Percentiles rank a stretch among this genome's conserved stretches.
These are phyloP conservation scores for Coniochaeta sp. DNA, from an alignment of 2,329 filamentous ascomycete species.

Conservation along the genomic window DNA sequence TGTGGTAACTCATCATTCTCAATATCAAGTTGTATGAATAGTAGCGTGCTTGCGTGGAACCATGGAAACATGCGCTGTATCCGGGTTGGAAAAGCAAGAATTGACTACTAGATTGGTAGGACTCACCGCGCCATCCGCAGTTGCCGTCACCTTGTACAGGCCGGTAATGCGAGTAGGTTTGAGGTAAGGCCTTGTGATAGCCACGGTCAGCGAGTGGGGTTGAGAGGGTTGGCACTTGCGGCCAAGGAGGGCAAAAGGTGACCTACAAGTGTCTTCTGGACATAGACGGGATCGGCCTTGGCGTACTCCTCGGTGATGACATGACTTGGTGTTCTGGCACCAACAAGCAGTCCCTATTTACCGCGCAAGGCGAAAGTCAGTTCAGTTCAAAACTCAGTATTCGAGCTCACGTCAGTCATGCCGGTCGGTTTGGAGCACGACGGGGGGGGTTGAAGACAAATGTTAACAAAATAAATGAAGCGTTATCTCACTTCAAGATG, in stretches of 20 bases:
- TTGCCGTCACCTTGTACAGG: constrained; percentile 88
- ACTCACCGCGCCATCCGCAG: constrained; percentile 94
- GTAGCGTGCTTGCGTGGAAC: no score
- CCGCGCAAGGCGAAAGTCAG: neutral
- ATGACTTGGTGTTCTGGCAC: constrained; percentile 67
- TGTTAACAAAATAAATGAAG: neutral
- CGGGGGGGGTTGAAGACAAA: no score
- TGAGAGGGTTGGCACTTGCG: constrained; percentile 2
- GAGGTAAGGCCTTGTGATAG: constrained; percentile 60
- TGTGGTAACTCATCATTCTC: neutral
- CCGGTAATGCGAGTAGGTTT: constrained; percentile 81
- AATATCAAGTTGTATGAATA: no score
- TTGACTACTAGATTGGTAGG: neutral
- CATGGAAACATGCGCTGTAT: neutral
- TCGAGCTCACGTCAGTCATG: neutral
- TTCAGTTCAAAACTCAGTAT: neutral
- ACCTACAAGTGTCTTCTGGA: constrained; percentile 79
- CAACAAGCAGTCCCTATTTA: constrained; percentile 71
- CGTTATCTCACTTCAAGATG: constrained; percentile 40
- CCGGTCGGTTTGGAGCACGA: neutral
- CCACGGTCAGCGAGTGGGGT: neutral
- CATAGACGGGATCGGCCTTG: constrained; percentile 75
- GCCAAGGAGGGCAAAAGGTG: constrained; percentile 2
- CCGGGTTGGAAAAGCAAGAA: neutral
- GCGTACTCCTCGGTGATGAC: constrained; percentile 81